Conservation (phyloP, 2,329 filamentous ascomycete species). For the Penicillium sp. region DNA sequence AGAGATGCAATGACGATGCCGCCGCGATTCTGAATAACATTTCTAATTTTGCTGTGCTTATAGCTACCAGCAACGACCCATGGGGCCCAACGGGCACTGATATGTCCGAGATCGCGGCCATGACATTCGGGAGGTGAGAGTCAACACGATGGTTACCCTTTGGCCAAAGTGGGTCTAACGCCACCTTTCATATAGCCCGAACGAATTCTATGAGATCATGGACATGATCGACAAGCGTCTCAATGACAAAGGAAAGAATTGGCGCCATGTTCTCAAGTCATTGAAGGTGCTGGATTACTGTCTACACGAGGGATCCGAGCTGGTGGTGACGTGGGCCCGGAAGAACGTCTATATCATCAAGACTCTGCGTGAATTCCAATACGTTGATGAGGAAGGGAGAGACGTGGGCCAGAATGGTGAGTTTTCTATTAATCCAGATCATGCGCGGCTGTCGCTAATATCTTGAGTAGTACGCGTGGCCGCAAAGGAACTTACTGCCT, state of each 20-base stretch:
- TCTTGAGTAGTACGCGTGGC: slow-evolving; percentile 76
- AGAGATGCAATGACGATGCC: slow-evolving; percentile 1
- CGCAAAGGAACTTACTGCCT: slow-evolving; percentile 89
- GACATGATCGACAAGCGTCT: slow-evolving; percentile 99
- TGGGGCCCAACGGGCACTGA: slow-evolving; percentile 98
- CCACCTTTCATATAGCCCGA: slow-evolving; percentile 61
- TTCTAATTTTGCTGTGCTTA: slow-evolving; percentile 19
- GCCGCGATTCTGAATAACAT: neutral
- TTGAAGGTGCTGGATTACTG: slow-evolving; percentile 98
- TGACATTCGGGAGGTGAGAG: slow-evolving; percentile 94
- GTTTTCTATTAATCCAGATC: slow-evolving; percentile 29
- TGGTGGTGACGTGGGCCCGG: slow-evolving; percentile 95
- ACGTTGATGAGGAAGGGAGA: slow-evolving; percentile 90
- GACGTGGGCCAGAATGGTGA: slow-evolving; percentile 96
- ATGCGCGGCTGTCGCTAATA: slow-evolving; percentile 2
- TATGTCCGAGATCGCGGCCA: slow-evolving; percentile 97
- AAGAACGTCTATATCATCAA: slow-evolving; percentile 99
- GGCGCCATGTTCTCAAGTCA: slow-evolving; percentile 96
- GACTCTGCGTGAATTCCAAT: slow-evolving; percentile 94
- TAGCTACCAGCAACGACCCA: slow-evolving; percentile 97
- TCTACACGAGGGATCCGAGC: slow-evolving; percentile 92
- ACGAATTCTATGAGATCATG: slow-evolving; percentile 99
- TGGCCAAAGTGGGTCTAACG: slow-evolving; percentile 8
- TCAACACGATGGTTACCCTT: neutral
- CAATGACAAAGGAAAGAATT: slow-evolving; percentile 99